Percentiles rank a stretch among this genome's conserved stretches.
These are phyloP conservation scores for Coniochaeta pulveracea DNA, from an alignment of 2,329 filamentous ascomycete species.

Conservation along the genomic window DNA sequence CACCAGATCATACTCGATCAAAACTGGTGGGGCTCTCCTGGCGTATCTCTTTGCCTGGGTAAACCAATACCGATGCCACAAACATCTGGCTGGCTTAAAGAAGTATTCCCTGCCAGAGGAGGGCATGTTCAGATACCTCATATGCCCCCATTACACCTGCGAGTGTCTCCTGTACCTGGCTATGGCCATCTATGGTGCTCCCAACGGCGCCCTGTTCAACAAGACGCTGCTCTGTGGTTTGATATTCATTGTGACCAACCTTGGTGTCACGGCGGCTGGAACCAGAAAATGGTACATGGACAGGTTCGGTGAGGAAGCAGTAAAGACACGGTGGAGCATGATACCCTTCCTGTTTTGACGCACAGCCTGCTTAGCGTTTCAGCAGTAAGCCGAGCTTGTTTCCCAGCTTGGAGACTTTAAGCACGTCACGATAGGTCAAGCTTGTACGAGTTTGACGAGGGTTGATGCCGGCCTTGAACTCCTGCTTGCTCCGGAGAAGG, in stretches of 20 bases:
- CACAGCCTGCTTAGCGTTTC: constrained; percentile 3
- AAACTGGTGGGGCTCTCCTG: constrained; percentile 42
- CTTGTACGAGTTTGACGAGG: constrained; percentile 53
- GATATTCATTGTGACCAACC: constrained; percentile 65
- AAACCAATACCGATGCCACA: constrained; percentile 66
- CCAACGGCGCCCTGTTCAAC: constrained; percentile 54
- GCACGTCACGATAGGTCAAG: constrained; percentile 76
- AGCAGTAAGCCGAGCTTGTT: constrained; percentile 41
- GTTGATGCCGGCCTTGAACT: constrained; percentile 40
- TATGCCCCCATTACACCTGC: constrained; percentile 87
- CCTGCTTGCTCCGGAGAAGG: constrained; percentile 40
- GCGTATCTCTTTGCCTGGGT: constrained; percentile 60
- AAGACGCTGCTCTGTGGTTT: constrained; percentile 59
- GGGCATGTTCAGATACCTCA: constrained; percentile 57
- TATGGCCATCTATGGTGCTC: constrained; percentile 65
- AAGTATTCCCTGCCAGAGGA: constrained; percentile 76
- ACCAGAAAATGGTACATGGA: constrained; percentile 70
- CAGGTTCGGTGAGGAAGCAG: constrained; percentile 59
- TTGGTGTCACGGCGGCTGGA: constrained; percentile 68
- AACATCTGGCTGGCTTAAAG: constrained; percentile 55
- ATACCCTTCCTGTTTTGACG: constrained; percentile 55
- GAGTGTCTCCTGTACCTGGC: constrained; percentile 77
- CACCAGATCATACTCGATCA: constrained; percentile 18
- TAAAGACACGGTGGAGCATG: constrained; percentile 61
- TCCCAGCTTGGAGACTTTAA: constrained; percentile 66